A percentile compares a stretch with the other conserved stretches of the same genome.
Conservation (phyloP, 2,329 filamentous ascomycete species). For the Aspergillus sergii region DNA sequence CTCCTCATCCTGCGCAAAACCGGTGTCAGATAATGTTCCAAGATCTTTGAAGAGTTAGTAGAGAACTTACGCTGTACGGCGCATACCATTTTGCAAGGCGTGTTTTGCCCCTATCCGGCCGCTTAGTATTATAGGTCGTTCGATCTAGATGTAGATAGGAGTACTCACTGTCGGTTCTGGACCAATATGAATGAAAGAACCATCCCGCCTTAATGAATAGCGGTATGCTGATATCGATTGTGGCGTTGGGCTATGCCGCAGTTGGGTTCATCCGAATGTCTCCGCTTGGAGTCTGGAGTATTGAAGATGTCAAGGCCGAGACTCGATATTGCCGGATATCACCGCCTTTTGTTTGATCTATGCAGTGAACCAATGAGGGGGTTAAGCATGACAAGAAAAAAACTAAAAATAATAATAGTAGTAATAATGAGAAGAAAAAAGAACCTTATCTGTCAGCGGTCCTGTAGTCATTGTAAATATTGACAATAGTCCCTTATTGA, state of each 20-base stretch:
- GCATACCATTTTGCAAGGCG: conserved; percentile 98
- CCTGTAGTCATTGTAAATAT: not conserved
- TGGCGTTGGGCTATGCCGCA: conserved; percentile 1
- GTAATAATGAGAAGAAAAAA: not conserved
- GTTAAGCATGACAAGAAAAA: not conserved
- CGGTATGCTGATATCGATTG: conserved; percentile 18
- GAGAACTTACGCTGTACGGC: conserved; percentile 72
- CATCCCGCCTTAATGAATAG: conserved; percentile 37
- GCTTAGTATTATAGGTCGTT: conserved; percentile 20
- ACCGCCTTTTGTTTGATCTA: conserved; percentile 26
- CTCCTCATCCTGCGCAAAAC: conserved; percentile 72
- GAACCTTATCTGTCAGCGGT: not conserved
- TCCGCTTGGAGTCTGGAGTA: conserved; percentile 25
- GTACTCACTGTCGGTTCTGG: conserved; percentile 77
- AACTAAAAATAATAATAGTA: not conserved
- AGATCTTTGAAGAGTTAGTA: not conserved
- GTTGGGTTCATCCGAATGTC: conserved; percentile 17
- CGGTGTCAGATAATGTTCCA: not conserved
- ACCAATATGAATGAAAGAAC: conserved; percentile 87
- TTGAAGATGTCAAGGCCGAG: conserved; percentile 24
- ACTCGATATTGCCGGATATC: conserved; percentile 30
- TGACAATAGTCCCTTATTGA: not conserved
- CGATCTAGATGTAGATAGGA: not conserved
- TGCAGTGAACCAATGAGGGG: not conserved
- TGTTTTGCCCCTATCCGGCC: conserved; percentile 80